Base-by-base conservation (phyloP, 140 eudicot species). In the Eryngium alpinum region DNA sequence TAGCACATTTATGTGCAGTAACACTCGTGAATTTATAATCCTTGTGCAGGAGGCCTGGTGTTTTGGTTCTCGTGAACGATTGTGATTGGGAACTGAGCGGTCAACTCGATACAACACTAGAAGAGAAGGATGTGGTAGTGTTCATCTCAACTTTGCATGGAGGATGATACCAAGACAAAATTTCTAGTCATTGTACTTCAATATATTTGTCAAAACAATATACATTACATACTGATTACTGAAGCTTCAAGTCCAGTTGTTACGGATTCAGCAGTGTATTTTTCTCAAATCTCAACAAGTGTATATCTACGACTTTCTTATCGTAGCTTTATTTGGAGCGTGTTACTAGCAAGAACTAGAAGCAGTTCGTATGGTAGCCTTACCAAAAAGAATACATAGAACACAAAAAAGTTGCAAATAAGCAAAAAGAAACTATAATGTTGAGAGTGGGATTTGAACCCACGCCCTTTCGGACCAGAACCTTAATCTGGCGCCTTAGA, bases 401-500 rank as follows among this genome's bases (percentile, higher is more conserved):
- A n/a, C n/a, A n/a, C n/a, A n/a, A n/a, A n/a, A n/a, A n/a, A n/a
- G n/a, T n/a, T n/a, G n/a, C n/a, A n/a, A n/a, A n/a, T n/a, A n/a
- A n/a, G n/a, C n/a, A n/a, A n/a, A n/a, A n/a, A n/a, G n/a, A n/a
- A n/a, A n/a, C n/a, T n/a, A n/a, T n/a, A n/a, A n/a, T n/a, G 98
- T 94, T 88, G 97, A 92, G 87, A 92, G 98, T 94, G 97, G 97
- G 97, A 92, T 92, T 95, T 84, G 93, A 95, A 95, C 97, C 99
- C 99, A 94, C 97, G 97, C 99, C 97, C 97, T 92, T 92, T 94
- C 95, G 97, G 97, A 91, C 97, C 95, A 94, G 97, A 92, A 91
- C 98, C 98, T 94, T 90, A 92, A 94, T 92, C 97, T 94, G 97
- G 97, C 97, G 97, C 98, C 98, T 92, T 94, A 94, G 99, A 94